Base-by-base conservation (phyloP, 2,329 filamentous ascomycete species). In the Clonostachys rhizophaga region DNA sequence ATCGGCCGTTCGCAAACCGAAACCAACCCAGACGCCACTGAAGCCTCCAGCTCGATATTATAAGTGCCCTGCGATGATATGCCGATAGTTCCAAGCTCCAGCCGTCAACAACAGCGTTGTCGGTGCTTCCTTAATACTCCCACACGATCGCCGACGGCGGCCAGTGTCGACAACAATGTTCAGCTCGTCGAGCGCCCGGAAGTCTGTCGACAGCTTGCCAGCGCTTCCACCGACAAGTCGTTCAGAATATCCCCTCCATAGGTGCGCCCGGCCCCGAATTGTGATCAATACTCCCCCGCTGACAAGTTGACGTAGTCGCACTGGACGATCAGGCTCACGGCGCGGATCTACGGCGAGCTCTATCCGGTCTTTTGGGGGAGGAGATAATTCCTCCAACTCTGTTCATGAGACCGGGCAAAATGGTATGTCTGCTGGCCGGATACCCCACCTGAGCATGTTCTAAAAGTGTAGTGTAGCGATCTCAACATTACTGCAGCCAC, bases 321-420 rank as follows among this genome's bases (percentile, higher is more conserved):
- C 73, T 51, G 67, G 59, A 52, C 76, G 78, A 56, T 59, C 69
- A 12, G 60, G 61, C 13, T 74, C 79, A 43, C 77, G 91, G 61
- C 80, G 91, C 66, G 87, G 83, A 52, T 97, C 94, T 47, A 88
- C 84, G 24, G 86, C 91, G 41, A 95, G 91, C 72, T 96, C 92
- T 18, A 82, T 92, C 56, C 83, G 86, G 61, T 96, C 91, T 34
- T 83, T 95, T 62, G 91, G 91, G 51, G 90, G 90, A n/a, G 78
- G 82, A 50, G 90, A 96, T 61, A 83, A 81, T 9, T 79, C 81
- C n/a, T 70, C 78, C 3, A 68, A 76, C 50, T 76, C 84, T 14
- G 66, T 81, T 13, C 66, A 75, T 35, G 91, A 96, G 66, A 81
- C 83, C n/a, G 83, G 86, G 11, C 88, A 91, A 57, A 96, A 96